Evolutionary conservation across 2,329 filamentous ascomycete genomes (phyloP), one percentile per base, ranked within the genome.

Genomic region (Apiospora koreana): DNA sequence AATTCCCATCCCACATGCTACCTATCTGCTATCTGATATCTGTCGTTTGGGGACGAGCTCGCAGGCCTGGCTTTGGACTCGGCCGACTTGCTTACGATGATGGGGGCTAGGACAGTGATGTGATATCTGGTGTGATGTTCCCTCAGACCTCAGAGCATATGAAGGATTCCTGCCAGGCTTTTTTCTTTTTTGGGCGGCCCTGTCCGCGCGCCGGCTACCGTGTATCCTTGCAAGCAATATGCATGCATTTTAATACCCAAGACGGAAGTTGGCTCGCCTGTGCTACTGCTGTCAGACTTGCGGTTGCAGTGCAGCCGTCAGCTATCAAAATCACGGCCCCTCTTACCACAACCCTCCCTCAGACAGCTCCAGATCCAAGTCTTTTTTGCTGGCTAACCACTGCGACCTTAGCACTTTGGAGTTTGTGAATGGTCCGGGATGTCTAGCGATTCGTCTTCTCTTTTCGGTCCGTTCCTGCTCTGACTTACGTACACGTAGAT

Each of bases 111-210:
- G 25, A 12, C 50, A 21, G 25, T 21, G 25, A 16, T 21, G 50
- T 58, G 54, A 28, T 62, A n/a, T 38, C 18, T 62, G 54, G 28
- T 62, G 54, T 38, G 54, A 62, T 62, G 31, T 18, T 18, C 31
- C 21, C 54, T 62, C 28, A n/a, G 28, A 62, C 54, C 54, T 38
- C 54, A 23, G 54, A 12, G 28, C 31, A 62, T 62, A 38, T 62
- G 54, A 62, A 62, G 54, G 54, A 18, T 21, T n/a, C 18, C 54
- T 62, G 54, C 54, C 28, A 62, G 54, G 54, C 54, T 62, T 62
- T 62, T 62, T 62, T n/a, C n/a, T n/a, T n/a, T n/a, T n/a, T n/a
- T n/a, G n/a, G 54, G 25, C 25, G 50, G 31, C 28, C 50, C 25
- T 35, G 31, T 62, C 54, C 31, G 10, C 54, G 54, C 54, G 54